Evolutionary conservation across 768 basidiomycete species (phyloP), one percentile per base, ranked within the genome.

Genomic region (Cyclocybe cylindracea): DNA sequence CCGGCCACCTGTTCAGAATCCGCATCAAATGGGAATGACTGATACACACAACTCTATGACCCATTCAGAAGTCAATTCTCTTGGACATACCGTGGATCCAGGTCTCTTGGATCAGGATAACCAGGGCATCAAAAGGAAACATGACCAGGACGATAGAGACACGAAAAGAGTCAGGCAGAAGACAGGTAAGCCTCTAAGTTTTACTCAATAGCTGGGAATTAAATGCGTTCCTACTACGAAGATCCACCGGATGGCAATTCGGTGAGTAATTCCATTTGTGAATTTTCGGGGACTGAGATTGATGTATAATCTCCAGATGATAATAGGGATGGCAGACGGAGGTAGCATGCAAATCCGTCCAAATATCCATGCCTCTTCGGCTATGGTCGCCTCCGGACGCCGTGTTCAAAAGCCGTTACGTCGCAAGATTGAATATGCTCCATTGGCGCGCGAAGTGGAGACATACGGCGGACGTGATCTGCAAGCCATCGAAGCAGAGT

Each of bases 341-440:
- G 44, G 29, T 39, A 41, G 16, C 58, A 59, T 44, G 56, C 65
- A 54, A 56, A 57, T 38, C 38, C 61, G 51, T n/a, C 55, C 51
- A 42, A 52, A 52, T 48, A 62, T 69, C 34, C 70, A 64, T 52
- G 60, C 66, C 39, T 61, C 70, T 46, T 48, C 64, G 40, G 44
- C 65, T 19, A 64, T 69, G 57, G 59, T 63, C 39, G 57, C 50
- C 39, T 59, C 75, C 10, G 61, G 68, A 39, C 72, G 73, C 54
- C 60, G 77, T 33, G 78, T 74, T 44, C 70, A 73, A 47, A 82
- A 79, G 65, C 71, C 81, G 47, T 77, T 83, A 33, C 81, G 88
- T 51, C 85, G 89, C 57, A 94, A 89, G 71, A 87, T 97, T 57
- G 90, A 93, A 71, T 97, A 95, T 66, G 76, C 89, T 31, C 94